Evolutionary conservation across 192 early-diverging fungal genomes (phyloP).

Genomic region (Coemansia reversa): DNA sequence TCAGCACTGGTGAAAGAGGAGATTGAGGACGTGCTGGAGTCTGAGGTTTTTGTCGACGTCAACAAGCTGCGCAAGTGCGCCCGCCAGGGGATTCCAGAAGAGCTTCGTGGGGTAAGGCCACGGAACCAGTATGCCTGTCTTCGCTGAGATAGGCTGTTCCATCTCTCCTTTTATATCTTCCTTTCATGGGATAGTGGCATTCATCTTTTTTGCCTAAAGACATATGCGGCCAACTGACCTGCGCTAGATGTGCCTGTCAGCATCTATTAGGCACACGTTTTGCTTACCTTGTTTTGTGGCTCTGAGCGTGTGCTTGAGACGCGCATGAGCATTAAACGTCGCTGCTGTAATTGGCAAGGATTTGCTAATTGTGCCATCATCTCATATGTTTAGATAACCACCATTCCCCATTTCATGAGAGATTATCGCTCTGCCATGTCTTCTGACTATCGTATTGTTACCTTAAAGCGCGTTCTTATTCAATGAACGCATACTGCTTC

Average conservation of each 20-base stretch:
- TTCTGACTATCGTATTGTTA: not conserved
- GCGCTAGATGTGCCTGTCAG: too few relatives aligned
- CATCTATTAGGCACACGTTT: too few relatives aligned
- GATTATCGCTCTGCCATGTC: not conserved
- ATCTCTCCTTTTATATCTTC: not conserved
- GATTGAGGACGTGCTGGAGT: constrained; percentile 72
- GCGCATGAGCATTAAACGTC: not conserved
- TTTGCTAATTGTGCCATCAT: constrained; percentile 4
- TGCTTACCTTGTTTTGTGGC: constrained; percentile 5
- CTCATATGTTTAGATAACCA: not conserved
- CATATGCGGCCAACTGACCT: too few relatives aligned
- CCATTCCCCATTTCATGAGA: not conserved
- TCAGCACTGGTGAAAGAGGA: constrained; percentile 56
- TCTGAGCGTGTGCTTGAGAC: not conserved
- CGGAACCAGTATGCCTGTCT: not conserved
- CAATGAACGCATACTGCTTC: not conserved
- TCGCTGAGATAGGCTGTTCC: constrained; percentile 20
- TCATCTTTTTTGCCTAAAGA: too few relatives aligned
- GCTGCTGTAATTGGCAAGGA: constrained; percentile 2
- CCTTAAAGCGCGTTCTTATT: too few relatives aligned
- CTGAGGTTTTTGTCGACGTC: constrained; percentile 81
- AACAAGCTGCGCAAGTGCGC: constrained; percentile 73
- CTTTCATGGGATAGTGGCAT: not conserved
- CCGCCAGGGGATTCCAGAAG: constrained; percentile 77
- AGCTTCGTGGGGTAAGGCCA: constrained; percentile 65